phyloP scores from a whole-genome alignment of 495 filamentous ascomycete species.

The Aspergillus carlsbadensis region DNA sequence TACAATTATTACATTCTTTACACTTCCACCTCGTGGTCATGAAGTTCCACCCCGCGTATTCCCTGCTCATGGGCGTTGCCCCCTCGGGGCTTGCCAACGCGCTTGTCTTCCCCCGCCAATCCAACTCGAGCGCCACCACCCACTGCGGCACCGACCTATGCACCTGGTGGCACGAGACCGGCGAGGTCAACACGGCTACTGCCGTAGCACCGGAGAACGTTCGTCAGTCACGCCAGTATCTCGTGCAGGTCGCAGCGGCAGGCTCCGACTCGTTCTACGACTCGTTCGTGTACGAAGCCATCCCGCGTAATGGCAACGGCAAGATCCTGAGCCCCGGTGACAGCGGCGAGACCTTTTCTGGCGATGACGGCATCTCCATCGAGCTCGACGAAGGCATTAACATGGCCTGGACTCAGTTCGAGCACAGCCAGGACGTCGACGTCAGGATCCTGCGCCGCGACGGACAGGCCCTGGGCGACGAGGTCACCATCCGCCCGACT shows the following conservation, averaged over 20 bases:
- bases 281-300: too few relatives aligned
- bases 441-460: slow-evolving; percentile 22
- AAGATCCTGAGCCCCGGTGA: slow-evolving; percentile 15
- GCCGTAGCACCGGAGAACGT: too few relatives aligned
- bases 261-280: too few relatives aligned
- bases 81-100: neutral
- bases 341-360: slow-evolving; percentile 1
- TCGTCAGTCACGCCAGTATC: too few relatives aligned
- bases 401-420: slow-evolving; percentile 25
- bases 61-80: neutral
- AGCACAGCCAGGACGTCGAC: slow-evolving; percentile 21
- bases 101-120: neutral
- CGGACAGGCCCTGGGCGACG: slow-evolving; percentile 3
- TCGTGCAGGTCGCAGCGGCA: too few relatives aligned
- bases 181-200: slow-evolving; percentile 21
- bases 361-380: slow-evolving; percentile 16
- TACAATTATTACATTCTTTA: too few relatives aligned
- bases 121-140: slow-evolving; percentile 3
- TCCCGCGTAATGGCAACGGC: slow-evolving; percentile 22
- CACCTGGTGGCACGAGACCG: slow-evolving; percentile 28
- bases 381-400: slow-evolving; percentile 16
- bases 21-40: neutral
- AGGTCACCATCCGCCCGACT: slow-evolving; percentile 18
- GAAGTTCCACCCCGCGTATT: neutral
- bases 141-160: slow-evolving; percentile 16